Evolutionary conservation across 352 stramenopile genomes (phyloP), one percentile per base, ranked within the genome.

Genomic region (Phytophthora macrochlamydospora): DNA sequence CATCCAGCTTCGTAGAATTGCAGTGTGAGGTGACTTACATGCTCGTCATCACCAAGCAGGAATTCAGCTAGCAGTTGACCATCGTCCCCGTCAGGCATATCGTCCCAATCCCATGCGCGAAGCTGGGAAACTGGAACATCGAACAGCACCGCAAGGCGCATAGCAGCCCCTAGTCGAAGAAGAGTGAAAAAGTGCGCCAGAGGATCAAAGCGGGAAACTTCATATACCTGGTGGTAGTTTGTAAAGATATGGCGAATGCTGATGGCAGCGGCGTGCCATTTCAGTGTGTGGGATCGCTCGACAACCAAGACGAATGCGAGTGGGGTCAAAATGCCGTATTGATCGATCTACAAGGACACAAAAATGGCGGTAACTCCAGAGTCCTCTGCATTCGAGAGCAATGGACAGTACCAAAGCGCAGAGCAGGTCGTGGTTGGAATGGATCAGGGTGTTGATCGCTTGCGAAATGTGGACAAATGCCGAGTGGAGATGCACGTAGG

Each of bases 1-100:
- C 80, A 91, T 8, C 78, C 78, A 35, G 83, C 72, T 18, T 75
- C 64, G 30, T 78, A 87, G 60, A 90, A 91, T n/a, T 74, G 69
- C 11, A 84, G 67, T 11, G 45, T 48, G 29, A 88, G 63, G 4
- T 75, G 40, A 9, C 69, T 62, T 18, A 75, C 73, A 28, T 84
- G 75, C 24, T 54, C 30, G 1, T 74, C 69, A n/a, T 76, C 68
- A 8, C 79, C 63, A 9, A 91, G 48, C 8, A 90, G 56, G 14
- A 68, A 59, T 7, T 69, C 44, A 1, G 64, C 71, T 2, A 93
- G 57, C 30, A 62, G 48, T 13, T 69, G 56, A 9, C 61, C 51
- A 14, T 74, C 66, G 48, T 71, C 56, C 5, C 42, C 56, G 40
- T 12, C 50, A 52, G 24, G 18, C 18, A 24, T 64, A 43, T 58